phyloP scores from a whole-genome alignment of 2,329 filamentous ascomycete genomes.

The Trichoderma oligosporum region DNA sequence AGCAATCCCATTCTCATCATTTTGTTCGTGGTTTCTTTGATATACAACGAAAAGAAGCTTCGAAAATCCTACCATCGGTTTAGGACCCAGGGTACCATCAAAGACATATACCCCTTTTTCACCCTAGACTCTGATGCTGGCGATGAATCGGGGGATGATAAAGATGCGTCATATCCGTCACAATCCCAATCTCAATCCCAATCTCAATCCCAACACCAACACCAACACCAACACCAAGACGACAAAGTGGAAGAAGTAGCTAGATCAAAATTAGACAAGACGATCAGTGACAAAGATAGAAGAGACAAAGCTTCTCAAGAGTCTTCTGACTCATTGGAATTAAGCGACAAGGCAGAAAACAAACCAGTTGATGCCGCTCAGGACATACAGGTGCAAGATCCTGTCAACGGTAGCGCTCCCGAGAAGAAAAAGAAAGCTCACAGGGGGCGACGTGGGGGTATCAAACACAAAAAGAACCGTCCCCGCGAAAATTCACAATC shows the following conservation, averaged over 20 bases:
- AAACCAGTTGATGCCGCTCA: background rate
- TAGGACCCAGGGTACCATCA: constrained; percentile 30
- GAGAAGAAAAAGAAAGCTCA: constrained; percentile 67
- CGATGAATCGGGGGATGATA: constrained; percentile 8
- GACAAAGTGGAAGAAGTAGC: constrained; percentile 2
- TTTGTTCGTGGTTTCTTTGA: constrained; percentile 40
- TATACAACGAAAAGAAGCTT: constrained; percentile 46
- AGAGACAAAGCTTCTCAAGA: background rate
- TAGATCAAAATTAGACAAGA: background rate
- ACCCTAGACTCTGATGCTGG: background rate
- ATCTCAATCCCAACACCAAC: background rate
- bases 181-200: background rate
- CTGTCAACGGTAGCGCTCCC: constrained; percentile 20
- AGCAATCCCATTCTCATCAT: constrained; percentile 52
- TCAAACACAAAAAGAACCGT: constrained; percentile 60
- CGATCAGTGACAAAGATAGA: background rate
- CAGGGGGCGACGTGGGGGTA: constrained; percentile 67
- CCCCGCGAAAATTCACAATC: constrained; percentile 51
- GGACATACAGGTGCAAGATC: background rate
- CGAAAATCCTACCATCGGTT: constrained; percentile 38
- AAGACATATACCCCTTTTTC: constrained; percentile 22
- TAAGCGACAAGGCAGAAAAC: background rate
- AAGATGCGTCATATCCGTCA: background rate
- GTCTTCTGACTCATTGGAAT: background rate
- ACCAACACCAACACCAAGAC: background rate